Conservation (phyloP, 371 early-diverging fungal genomes). For the Massospora cicadina region DNA sequence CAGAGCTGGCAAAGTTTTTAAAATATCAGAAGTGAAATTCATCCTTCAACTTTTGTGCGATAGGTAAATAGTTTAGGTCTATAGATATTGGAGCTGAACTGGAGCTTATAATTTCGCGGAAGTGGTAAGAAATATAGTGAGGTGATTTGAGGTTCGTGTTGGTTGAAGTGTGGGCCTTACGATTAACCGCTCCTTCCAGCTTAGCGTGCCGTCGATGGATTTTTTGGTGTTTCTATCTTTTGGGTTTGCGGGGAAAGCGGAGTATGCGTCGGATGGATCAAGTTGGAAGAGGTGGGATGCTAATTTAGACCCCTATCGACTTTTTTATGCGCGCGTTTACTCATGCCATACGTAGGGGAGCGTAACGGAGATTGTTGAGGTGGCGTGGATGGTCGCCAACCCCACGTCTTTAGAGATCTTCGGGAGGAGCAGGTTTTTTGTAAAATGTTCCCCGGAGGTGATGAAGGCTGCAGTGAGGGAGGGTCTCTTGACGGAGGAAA, state of each 20-base stretch:
- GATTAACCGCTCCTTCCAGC: too few relatives aligned
- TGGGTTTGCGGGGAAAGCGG: not conserved
- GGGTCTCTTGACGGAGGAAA: not conserved
- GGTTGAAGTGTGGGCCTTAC: too few relatives aligned
- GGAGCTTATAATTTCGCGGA: too few relatives aligned
- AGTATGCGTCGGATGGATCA: not conserved
- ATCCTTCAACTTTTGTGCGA: too few relatives aligned
- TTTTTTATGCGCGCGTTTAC: not conserved
- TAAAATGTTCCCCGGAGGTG: not conserved
- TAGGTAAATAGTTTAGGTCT: too few relatives aligned
- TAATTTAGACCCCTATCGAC: not conserved
- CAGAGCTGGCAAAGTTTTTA: too few relatives aligned
- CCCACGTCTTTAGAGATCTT: not conserved
- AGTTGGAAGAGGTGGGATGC: not conserved
- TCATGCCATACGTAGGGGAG: not conserved
- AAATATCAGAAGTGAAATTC: too few relatives aligned
- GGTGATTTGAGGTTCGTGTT: too few relatives aligned
- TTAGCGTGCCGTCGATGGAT: too few relatives aligned
- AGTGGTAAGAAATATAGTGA: too few relatives aligned
- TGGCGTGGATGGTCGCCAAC: not conserved
- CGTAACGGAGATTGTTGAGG: not conserved
- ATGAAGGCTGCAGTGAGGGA: not conserved
- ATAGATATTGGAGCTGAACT: too few relatives aligned
- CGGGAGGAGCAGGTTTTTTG: not conserved
- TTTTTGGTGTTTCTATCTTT: not conserved